These are phyloP conservation scores for Linderniella brevidens DNA, from an alignment of 257 asterid species.

Conservation along the genomic window DNA sequence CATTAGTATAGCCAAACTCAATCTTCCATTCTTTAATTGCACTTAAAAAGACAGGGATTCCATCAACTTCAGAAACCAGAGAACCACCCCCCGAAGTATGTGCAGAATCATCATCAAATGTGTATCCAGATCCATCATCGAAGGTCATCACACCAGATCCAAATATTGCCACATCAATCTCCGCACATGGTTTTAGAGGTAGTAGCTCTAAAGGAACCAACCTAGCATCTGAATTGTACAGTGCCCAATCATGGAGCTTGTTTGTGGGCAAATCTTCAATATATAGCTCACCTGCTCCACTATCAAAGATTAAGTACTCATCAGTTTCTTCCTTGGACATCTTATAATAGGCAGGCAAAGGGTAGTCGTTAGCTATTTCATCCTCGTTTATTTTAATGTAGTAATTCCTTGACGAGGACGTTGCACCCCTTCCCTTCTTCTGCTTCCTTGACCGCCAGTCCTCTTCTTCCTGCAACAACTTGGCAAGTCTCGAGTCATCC, in stretches of 20 bases:
- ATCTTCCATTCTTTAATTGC: slow-evolving; percentile 93
- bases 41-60: slow-evolving; percentile 70
- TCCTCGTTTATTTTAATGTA: slow-evolving; percentile 90
- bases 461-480: slow-evolving; percentile 73
- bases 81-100: slow-evolving; percentile 42
- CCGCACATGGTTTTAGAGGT: slow-evolving; percentile 83
- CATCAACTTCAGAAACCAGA: slow-evolving; percentile 36
- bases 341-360: slow-evolving; percentile 82
- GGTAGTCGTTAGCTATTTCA: slow-evolving; percentile 93
- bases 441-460: slow-evolving; percentile 66
- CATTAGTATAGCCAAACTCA: slow-evolving; percentile 76
- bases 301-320: slow-evolving; percentile 70
- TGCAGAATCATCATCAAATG: slow-evolving; percentile 44
- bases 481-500: slow-evolving; percentile 61
- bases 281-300: slow-evolving; percentile 30
- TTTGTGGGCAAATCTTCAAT: slow-evolving; percentile 56
- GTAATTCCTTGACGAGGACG: slow-evolving; percentile 39
- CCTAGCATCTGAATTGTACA: slow-evolving; percentile 87
- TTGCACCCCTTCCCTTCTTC: slow-evolving; percentile 35
- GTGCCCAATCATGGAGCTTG: slow-evolving; percentile 86
- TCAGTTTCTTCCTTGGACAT: slow-evolving; percentile 57
- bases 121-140: slow-evolving; percentile 91
- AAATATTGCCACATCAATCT: slow-evolving; percentile 71
- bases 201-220: slow-evolving; percentile 81
- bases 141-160: slow-evolving; percentile 78